These are phyloP conservation scores for Fistulinella prunicolor DNA, from an alignment of 768 basidiomycete genomes.

Conservation along the genomic window DNA sequence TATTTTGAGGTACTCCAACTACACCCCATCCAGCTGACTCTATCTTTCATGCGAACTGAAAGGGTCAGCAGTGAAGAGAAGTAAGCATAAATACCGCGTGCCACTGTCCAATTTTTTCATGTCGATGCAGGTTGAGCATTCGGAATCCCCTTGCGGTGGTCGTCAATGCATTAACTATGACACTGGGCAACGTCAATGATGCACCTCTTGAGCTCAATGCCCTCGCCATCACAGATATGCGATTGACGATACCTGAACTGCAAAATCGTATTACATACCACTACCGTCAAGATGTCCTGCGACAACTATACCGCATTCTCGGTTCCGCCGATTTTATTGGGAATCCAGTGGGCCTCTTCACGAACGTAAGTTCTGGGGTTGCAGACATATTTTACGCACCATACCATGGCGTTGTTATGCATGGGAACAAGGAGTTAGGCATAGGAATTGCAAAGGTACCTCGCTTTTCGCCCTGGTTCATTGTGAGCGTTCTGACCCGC, in stretches of 20 bases:
- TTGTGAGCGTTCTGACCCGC: constrained; percentile 12
- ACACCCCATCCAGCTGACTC: constrained; percentile 86
- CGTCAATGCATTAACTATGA: constrained; percentile 94
- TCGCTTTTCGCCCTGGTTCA: neutral
- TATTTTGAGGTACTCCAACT: constrained; percentile 96
- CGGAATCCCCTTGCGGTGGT: constrained; percentile 92
- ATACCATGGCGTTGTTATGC: constrained; percentile 94
- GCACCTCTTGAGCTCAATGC: constrained; percentile 94
- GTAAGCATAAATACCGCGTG: constrained; percentile 44
- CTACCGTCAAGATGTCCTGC: constrained; percentile 89
- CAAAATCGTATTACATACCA: constrained; percentile 84
- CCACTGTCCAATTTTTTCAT: constrained; percentile 3
- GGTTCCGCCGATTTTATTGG: constrained; percentile 98
- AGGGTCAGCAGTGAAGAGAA: constrained; percentile 90
- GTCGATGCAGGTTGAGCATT: constrained; percentile 54
- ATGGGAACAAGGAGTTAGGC: constrained; percentile 91
- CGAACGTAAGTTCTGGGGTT: constrained; percentile 96
- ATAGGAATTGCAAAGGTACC: constrained; percentile 89
- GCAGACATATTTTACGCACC: constrained; percentile 99
- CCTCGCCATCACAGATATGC: constrained; percentile 91
- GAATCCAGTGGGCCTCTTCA: constrained; percentile 96
- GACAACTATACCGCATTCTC: constrained; percentile 92
- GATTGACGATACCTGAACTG: constrained; percentile 80
- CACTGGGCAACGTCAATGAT: constrained; percentile 94
- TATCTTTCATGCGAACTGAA: constrained; percentile 98